Evolutionary conservation across 208 protist species (phyloP), one percentile per base, ranked within the genome.

Genomic region (Herpetomonas samuelpessoai): DNA sequence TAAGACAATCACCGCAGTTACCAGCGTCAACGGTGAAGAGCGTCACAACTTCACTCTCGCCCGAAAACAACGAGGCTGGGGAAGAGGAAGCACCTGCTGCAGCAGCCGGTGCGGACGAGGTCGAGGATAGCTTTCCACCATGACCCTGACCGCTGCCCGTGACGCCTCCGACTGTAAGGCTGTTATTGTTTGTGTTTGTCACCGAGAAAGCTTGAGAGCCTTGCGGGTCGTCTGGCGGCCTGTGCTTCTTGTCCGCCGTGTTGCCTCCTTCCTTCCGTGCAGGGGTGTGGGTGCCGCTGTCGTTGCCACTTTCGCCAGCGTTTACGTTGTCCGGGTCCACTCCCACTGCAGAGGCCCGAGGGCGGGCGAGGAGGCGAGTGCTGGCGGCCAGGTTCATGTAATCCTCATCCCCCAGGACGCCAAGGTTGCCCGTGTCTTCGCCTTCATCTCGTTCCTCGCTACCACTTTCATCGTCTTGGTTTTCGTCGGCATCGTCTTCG

Each of bases 11-110:
- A 19, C 76, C 71, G 52, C 86, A 92, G 61, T 71, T 74, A 47
- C 61, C 67, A 30, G 75, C 69, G 61, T 92, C 86, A 19, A 87
- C 71, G 4, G 79, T 89, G 6, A 89, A 55, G 22, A 92, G 72
- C 19, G 83, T 73, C 64, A 88, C 57, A 7, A 79, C 67, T 50
- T 83, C 80, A 9, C 70, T 74, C 45, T 86, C 74, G n/a, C 65
- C 66, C 9, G 77, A 79, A 2, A 79, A 49, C 26, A 56, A 24
- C 16, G 53, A 47, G 38, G 38, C 53, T 1, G 53, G 3, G 7
- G 53, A 10, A 2, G 29, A 3, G 6, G 21, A 29, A n/a, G 53
- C 30, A 2, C 35, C 31, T 7, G 29, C 6, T 16, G 25, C 46
- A 1, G 57, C 29, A 1, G 57, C 46, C 7, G 26, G 1, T 6